Evolutionary conservation across 2,329 filamentous ascomycete species (phyloP).

Genomic region (Monosporascus sp.): DNA sequence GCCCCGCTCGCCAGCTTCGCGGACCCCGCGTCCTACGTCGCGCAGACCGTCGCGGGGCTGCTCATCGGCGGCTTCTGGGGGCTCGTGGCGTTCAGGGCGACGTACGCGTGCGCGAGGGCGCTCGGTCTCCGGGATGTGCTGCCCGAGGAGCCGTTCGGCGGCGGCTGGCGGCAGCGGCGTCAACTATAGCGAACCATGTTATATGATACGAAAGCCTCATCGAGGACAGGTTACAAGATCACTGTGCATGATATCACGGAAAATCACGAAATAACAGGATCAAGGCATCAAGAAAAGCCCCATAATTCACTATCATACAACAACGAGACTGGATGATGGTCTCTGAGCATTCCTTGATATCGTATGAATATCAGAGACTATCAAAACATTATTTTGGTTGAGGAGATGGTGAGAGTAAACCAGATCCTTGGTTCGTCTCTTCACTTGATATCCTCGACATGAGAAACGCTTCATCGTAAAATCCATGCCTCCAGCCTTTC

Average conservation of each 20-base stretch:
- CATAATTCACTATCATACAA: background rate
- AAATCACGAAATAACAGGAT: background rate
- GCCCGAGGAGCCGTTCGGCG: too few species aligned
- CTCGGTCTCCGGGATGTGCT: too few species aligned
- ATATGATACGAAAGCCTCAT: slow-evolving; percentile 7
- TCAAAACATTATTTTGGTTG: background rate
- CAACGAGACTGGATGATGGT: background rate
- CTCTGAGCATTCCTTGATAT: background rate
- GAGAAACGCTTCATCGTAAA: background rate
- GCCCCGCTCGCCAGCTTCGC: too few species aligned
- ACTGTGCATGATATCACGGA: background rate
- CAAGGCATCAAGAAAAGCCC: background rate
- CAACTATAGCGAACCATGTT: too few species aligned
- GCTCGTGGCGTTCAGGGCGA: too few species aligned
- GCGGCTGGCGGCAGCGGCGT: too few species aligned
- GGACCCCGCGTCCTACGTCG: too few species aligned
- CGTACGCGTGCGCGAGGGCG: too few species aligned
- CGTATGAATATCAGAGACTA: background rate
- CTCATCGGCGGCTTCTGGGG: too few species aligned
- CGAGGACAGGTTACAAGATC: background rate
- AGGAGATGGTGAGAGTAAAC: background rate
- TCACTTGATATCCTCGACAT: background rate
- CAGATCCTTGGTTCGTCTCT: background rate
- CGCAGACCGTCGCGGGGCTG: too few species aligned
- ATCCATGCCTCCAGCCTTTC: background rate